A percentile compares a stretch with the other conserved stretches of the same genome.
Evolutionary conservation across 345 rosid genomes (phyloP).

Genomic region (Cardiospermum halicacabum): DNA sequence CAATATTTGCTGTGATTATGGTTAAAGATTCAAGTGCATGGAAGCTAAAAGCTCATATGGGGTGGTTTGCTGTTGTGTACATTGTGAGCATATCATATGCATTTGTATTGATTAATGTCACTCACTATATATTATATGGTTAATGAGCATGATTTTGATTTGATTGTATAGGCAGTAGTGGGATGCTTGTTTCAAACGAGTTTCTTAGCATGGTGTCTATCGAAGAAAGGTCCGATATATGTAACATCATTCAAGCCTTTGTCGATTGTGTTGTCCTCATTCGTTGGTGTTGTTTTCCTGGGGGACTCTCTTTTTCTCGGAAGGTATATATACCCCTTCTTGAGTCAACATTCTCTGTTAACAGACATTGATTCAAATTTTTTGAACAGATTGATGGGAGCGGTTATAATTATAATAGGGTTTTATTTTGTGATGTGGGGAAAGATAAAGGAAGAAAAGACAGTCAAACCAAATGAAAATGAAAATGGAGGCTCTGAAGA

Average conservation of each 20-base stretch:
- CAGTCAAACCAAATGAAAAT: neutral
- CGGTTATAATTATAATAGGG: conserved; percentile 8
- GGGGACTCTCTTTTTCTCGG: conserved; percentile 27
- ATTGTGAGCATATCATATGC: conserved; percentile 9
- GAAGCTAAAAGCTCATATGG: conserved; percentile 29
- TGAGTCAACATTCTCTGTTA: too few species aligned
- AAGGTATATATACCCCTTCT: conserved; percentile 7
- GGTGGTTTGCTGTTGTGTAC: conserved; percentile 25
- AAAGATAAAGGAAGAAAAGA: conserved; percentile 4
- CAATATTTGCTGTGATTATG: conserved; percentile 18
- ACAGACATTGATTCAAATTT: too few species aligned
- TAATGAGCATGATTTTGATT: too few species aligned
- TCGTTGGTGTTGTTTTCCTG: conserved; percentile 15
- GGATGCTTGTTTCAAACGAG: conserved; percentile 6
- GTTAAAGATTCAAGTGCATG: conserved; percentile 37
- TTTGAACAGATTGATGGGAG: conserved; percentile 24
- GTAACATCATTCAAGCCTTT: conserved; percentile 35
- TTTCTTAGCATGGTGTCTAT: conserved; percentile 24
- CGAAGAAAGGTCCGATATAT: conserved; percentile 24
- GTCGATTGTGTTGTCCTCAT: conserved; percentile 17
- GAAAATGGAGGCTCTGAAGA: neutral
- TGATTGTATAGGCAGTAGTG: conserved; percentile 25
- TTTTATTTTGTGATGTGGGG: conserved; percentile 21
- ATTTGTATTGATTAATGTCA: neutral
- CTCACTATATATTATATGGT: too few species aligned